Base-by-base conservation (phyloP, 768 basidiomycete species). In the Naganishia antarctica region DNA sequence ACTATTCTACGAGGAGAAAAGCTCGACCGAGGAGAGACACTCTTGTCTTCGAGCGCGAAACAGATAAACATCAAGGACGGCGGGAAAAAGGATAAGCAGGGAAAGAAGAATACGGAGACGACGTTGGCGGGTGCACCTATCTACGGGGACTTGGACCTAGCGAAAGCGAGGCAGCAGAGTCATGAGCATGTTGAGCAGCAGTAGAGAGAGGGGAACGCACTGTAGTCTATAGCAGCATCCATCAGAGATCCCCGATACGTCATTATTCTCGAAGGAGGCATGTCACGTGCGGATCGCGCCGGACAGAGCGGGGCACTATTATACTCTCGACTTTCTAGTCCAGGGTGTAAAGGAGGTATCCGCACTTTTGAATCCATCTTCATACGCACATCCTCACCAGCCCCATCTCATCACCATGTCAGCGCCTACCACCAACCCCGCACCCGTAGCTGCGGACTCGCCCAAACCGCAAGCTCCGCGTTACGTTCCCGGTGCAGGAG, bases 1-100 rank as follows among this genome's bases (percentile, higher is more conserved):
- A 86, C 84, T 78, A 91, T 93, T 26, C 83, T 97, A 74, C 85
- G 82, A 64, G 92, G 92, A 41, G 86, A 94, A 76, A 81, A 83
- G 59, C 64, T 77, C 16, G 63, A 72, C 21, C 53, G 66, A 2
- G 49, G 49, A 40, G 62, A 63, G 34, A 43, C 62, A 13, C 50
- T 63, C 2, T 8, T 57, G 23, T 57, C 53, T 1, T 15, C 53
- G n/a, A 25, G 53, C 12, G 13, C 53, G 37, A 37, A 25, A 34
- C 18, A 4, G n/a, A 57, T 40, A 18, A 40, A 23, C 53, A 37
- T 3, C 29, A 51, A 34, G 50, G 50, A 51, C 13, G 50, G 50
- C 31, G 34, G 8, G 34, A 57, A 57, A 29, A 57, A 57, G 37
- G 53, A 57, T 21, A 57, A 57, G 37, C 53, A 57, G 53, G 37